These are phyloP conservation scores for Leucoagaricus sp. DNA, from an alignment of 1,284 basidiomycete genomes.

Conservation along the genomic window DNA sequence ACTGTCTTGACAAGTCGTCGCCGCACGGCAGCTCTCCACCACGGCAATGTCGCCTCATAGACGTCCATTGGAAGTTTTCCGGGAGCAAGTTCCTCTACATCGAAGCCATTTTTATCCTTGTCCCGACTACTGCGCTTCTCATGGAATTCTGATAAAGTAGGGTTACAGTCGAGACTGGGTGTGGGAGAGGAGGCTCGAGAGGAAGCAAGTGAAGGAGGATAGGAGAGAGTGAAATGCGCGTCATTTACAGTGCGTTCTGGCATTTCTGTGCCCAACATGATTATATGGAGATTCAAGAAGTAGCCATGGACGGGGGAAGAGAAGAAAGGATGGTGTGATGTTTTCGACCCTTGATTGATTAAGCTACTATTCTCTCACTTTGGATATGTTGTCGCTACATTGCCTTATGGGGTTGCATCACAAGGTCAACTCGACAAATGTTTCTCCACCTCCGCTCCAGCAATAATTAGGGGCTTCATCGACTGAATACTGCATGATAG, in stretches of 20 bases:
- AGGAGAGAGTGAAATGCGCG: constrained; percentile 17
- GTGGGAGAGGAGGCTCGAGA: constrained; percentile 23
- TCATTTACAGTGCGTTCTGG: neutral
- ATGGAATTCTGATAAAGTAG: neutral
- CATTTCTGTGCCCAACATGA: neutral
- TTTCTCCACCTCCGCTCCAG: no score
- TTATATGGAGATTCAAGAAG: neutral
- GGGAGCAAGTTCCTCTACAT: constrained; percentile 18
- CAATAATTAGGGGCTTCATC: no score
- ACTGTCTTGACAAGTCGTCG: constrained; percentile 60
- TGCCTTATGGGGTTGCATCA: neutral
- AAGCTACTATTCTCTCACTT: no score
- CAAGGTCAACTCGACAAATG: neutral
- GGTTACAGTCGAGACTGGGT: constrained; percentile 7
- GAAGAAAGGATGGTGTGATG: neutral
- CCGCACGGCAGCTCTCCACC: constrained; percentile 72
- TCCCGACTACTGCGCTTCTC: neutral
- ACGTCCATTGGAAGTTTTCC: constrained; percentile 46
- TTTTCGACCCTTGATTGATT: no score
- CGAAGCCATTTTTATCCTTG: neutral
- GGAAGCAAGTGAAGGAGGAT: constrained; percentile 18
- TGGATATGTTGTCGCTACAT: neutral
- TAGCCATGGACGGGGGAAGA: neutral
- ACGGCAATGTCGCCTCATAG: constrained; percentile 64
- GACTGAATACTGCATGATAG: no score